Conservation (phyloP, 768 basidiomycete species). For the Chalciporus pseudorubinellus region DNA sequence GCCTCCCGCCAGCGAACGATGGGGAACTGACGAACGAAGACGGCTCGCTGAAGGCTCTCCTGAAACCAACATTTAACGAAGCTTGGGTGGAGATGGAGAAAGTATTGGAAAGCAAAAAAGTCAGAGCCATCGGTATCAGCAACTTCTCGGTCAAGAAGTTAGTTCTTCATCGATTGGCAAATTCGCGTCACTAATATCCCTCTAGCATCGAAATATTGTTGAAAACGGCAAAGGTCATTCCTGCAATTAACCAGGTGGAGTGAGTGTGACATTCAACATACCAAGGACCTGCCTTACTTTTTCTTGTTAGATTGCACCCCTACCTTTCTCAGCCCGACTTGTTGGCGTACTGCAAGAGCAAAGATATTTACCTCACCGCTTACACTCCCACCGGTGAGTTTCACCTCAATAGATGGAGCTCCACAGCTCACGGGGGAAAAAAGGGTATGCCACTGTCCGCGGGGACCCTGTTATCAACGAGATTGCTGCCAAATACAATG, state of each 20-base stretch:
- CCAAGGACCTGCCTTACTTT: slow-evolving; percentile 23
- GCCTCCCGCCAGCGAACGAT: background rate
- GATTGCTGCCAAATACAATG: slow-evolving; percentile 32
- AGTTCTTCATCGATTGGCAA: background rate
- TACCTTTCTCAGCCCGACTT: slow-evolving; percentile 59
- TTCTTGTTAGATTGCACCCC: slow-evolving; percentile 44
- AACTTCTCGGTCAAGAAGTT: slow-evolving; percentile 40
- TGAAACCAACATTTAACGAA: slow-evolving; percentile 1
- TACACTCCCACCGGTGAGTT: slow-evolving; percentile 52
- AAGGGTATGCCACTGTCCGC: slow-evolving; percentile 26
- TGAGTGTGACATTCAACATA: background rate
- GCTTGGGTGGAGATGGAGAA: slow-evolving; percentile 12
- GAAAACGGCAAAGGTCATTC: slow-evolving; percentile 49
- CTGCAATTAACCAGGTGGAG: slow-evolving; percentile 68
- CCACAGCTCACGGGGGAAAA: slow-evolving; percentile 2
- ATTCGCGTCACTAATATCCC: background rate
- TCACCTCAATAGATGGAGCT: background rate
- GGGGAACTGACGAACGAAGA: background rate
- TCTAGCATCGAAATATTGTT: slow-evolving; percentile 34
- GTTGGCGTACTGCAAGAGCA: slow-evolving; percentile 48
- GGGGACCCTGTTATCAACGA: slow-evolving; percentile 27
- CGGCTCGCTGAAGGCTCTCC: background rate
- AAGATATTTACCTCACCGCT: slow-evolving; percentile 68
- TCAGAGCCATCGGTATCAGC: slow-evolving; percentile 38
- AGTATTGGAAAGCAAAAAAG: slow-evolving; percentile 20